These are phyloP conservation scores for Nematocida major DNA, from an alignment of 371 early-diverging fungal genomes.

Conservation along the genomic window DNA sequence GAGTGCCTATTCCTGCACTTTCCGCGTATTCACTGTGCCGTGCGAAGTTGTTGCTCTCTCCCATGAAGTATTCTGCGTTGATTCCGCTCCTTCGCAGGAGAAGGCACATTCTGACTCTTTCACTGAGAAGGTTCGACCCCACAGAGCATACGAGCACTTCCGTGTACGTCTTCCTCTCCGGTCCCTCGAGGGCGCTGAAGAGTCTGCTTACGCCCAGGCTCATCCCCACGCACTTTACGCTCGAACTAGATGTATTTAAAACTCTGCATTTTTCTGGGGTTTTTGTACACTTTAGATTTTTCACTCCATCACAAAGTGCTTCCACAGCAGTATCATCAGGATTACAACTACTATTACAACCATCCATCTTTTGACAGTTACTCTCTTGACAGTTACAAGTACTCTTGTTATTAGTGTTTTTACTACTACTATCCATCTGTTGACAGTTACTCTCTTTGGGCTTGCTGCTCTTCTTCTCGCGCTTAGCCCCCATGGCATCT, in stretches of 20 bases:
- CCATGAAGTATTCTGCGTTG: constrained; percentile 79
- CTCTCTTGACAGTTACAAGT: background rate
- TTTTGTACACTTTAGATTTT: too few relatives aligned
- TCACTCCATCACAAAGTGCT: too few relatives aligned
- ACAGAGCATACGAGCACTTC: constrained; percentile 81
- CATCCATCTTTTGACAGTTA: background rate
- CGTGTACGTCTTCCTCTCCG: constrained; percentile 65
- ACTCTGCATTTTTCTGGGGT: background rate
- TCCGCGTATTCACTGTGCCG: constrained; percentile 54
- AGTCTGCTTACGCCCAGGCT: constrained; percentile 92
- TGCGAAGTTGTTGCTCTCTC: constrained; percentile 73
- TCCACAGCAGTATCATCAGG: too few relatives aligned
- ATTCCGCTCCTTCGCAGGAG: constrained; percentile 81
- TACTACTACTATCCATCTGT: background rate
- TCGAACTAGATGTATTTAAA: constrained; percentile 67
- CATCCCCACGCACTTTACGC: constrained; percentile 84
- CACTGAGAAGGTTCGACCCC: constrained; percentile 77
- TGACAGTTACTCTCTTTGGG: background rate
- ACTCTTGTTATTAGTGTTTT: too few relatives aligned
- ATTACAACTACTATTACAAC: constrained; percentile 44
- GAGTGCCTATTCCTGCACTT: constrained; percentile 25
- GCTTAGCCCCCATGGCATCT: constrained; percentile 72
- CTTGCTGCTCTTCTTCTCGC: constrained; percentile 37
- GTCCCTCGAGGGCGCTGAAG: constrained; percentile 71
- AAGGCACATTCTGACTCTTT: constrained; percentile 75